These are phyloP conservation scores for Coemansia sp. DNA, from an alignment of 192 early-diverging fungal genomes.

Conservation along the genomic window DNA sequence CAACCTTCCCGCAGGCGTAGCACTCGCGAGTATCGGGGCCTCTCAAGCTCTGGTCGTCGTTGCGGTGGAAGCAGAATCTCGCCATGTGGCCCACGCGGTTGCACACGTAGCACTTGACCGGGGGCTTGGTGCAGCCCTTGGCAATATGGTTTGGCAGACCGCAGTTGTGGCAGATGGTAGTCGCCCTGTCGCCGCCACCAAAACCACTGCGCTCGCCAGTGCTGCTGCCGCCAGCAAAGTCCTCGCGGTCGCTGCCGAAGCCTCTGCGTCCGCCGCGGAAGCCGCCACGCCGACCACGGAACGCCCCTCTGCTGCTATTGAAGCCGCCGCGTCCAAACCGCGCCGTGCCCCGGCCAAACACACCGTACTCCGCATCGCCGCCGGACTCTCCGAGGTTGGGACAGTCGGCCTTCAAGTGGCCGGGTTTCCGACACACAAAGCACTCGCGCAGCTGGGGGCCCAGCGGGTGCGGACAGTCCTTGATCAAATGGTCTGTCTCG, in stretches of 20 bases:
- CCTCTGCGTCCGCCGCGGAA: slow-evolving; percentile 5
- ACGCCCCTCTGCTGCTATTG: neutral
- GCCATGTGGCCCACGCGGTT: slow-evolving; percentile 47
- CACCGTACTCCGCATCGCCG: slow-evolving; percentile 7
- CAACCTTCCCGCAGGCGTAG: slow-evolving; percentile 49
- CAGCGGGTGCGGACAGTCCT: slow-evolving; percentile 46
- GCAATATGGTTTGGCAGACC: slow-evolving; percentile 48
- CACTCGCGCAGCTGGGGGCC: slow-evolving; percentile 41
- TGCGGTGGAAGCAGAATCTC: slow-evolving; percentile 34
- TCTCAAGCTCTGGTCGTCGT: neutral
- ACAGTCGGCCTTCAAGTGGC: slow-evolving; percentile 54
- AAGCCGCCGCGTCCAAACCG: slow-evolving; percentile 6
- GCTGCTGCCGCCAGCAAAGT: neutral
- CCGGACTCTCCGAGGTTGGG: neutral
- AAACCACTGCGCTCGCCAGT: neutral
- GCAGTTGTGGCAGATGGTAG: slow-evolving; percentile 46
- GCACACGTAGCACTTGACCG: slow-evolving; percentile 54
- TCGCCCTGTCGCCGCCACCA: neutral
- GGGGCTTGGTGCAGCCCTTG: slow-evolving; percentile 47
- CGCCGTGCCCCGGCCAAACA: neutral
- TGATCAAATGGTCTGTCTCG: slow-evolving; percentile 48
- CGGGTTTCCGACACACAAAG: slow-evolving; percentile 55
- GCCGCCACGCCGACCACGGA: slow-evolving; percentile 9
- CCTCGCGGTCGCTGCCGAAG: neutral
- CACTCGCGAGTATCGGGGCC: slow-evolving; percentile 13